phyloP scores from a whole-genome alignment of 257 asterid genomes.

The Fraxinus pennsylvanica region DNA sequence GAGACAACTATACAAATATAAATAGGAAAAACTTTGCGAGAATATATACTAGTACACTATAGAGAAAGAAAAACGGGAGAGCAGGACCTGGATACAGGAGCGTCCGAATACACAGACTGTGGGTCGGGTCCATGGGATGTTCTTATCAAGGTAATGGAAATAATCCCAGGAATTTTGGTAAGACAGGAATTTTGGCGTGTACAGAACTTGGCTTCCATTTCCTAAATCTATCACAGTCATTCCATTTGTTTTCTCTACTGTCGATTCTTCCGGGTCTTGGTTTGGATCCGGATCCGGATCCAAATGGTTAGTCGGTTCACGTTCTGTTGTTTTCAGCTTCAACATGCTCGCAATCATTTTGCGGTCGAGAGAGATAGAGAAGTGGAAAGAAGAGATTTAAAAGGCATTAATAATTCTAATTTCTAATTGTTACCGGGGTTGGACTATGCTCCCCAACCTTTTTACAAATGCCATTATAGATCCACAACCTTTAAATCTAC shows the following conservation, averaged over 20 bases:
- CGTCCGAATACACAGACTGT: slow-evolving; percentile 79
- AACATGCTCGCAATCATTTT: background rate
- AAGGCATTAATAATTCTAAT: too few relatives aligned
- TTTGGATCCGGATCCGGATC: background rate
- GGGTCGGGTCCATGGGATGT: slow-evolving; percentile 95
- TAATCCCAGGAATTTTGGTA: slow-evolving; percentile 67
- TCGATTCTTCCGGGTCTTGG: slow-evolving; percentile 19
- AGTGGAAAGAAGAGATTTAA: background rate
- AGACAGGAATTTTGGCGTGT: slow-evolving; percentile 56
- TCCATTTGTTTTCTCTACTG: slow-evolving; percentile 31
- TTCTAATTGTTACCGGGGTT: too few relatives aligned
- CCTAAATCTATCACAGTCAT: slow-evolving; percentile 55
- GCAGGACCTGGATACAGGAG: slow-evolving; percentile 64
- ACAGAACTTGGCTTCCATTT: slow-evolving; percentile 60
- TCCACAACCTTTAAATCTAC: too few relatives aligned
- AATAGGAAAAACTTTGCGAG: background rate
- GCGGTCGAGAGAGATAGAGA: background rate
- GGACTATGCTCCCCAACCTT: too few relatives aligned
- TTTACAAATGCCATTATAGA: too few relatives aligned
- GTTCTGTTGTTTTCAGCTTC: background rate
- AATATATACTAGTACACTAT: background rate
- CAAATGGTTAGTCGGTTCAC: background rate
- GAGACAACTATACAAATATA: background rate
- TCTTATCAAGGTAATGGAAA: slow-evolving; percentile 72
- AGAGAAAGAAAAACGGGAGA: background rate